Evolutionary conservation across 805 yeast genomes (phyloP), one percentile per base, ranked within the genome.

Genomic region (Candida xiaguanensis): DNA sequence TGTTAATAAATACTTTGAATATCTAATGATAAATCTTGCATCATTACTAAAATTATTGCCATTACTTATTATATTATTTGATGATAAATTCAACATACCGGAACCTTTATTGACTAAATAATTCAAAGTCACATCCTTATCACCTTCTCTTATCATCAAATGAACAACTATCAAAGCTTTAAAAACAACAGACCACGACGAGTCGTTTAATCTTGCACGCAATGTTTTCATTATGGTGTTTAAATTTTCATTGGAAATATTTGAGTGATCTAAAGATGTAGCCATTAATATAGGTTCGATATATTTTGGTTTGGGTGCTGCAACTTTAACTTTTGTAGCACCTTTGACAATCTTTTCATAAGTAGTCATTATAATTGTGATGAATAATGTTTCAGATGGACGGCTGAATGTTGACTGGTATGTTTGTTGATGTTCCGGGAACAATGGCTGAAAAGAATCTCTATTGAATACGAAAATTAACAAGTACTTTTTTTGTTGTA

Each of bases 241-340:
- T 52, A 91, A 80, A 48, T 85, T 75, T 14, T 75, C 80, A 18
- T 25, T 34, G 8, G 58, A 39, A 22, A 59, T 61, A 1, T 58
- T 50, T 3, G 55, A 42, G 43, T 66, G 72, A 23, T 75, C 74
- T 36, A 71, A 69, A 36, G 74, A 72, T 2, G 89, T 83, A 20
- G 84, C 72, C 71, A 80, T 73, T 23, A 93, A 70, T 38, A 93
- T 87, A 1, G 98, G 98, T 65, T 91, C 98, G 38, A 93, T 80
- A 58, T 93, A 93, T 60, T 93, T 93, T 27, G 95, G 84, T 63
- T 93, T 93, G 5, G 99, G 99, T n/a, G 98, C 96, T 8, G 98
- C 98, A 65, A 87, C 76, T 78, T 68, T 67, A 43, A 69, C 65
- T 50, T 68, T 63, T 46, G 74, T 64, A 48, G 70, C 72, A 13